Conservation (phyloP, 192 early-diverging fungal species). For the Podila minutissima region DNA sequence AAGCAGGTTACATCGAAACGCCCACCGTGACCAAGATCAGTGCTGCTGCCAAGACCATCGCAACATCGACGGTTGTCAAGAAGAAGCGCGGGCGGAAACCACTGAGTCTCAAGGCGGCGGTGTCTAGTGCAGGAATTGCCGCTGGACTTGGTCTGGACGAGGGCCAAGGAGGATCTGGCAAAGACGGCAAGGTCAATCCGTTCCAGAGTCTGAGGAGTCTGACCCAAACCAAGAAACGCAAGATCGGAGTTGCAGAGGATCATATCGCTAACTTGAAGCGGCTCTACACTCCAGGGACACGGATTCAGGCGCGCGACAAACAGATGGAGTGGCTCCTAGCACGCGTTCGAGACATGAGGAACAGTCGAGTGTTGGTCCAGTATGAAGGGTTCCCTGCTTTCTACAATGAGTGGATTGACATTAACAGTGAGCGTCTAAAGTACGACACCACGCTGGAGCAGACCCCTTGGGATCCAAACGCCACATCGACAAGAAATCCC, state of each 20-base stretch:
- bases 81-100: slow-evolving; percentile 11
- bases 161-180: neutral
- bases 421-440: slow-evolving; percentile 67
- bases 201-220: slow-evolving; percentile 39
- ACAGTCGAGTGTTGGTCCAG: slow-evolving; percentile 68
- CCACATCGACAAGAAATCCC: neutral
- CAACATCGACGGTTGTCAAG: slow-evolving; percentile 6
- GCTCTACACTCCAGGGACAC: slow-evolving; percentile 40
- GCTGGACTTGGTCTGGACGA: neutral
- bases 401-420: slow-evolving; percentile 77
- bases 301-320: slow-evolving; percentile 66
- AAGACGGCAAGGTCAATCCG: neutral
- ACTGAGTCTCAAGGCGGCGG: neutral
- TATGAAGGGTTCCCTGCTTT: slow-evolving; percentile 61
- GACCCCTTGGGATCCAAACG: neutral
- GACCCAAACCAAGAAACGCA: slow-evolving; percentile 18
- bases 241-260: slow-evolving; percentile 10
- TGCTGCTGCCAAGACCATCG: neutral
- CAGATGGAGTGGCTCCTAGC: slow-evolving; percentile 69
- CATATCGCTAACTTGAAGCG: slow-evolving; percentile 34
- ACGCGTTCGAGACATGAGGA: slow-evolving; percentile 63
- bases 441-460: slow-evolving; percentile 24
- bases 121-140: neutral
- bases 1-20: slow-evolving; percentile 43
- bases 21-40: neutral